Evolutionary conservation across 441 rosid species (phyloP).

Genomic region (Hura crepitans): DNA sequence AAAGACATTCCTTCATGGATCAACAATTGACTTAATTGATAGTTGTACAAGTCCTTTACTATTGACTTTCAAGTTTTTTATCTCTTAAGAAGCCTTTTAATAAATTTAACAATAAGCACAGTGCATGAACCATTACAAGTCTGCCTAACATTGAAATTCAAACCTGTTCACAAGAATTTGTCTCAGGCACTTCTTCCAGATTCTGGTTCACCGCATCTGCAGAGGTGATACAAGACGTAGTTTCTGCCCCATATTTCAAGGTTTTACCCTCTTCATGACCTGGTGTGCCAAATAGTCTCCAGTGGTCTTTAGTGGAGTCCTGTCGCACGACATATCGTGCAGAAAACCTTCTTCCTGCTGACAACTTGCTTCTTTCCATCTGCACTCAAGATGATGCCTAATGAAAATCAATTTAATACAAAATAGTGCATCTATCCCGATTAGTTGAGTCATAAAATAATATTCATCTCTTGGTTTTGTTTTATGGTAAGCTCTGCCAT

Average conservation of each 20-base stretch:
- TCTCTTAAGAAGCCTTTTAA: not conserved
- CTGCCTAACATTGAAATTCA: conserved; percentile 16
- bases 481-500: not conserved
- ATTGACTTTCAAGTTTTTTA: not conserved
- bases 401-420: conserved; percentile 13
- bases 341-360: conserved; percentile 50
- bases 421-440: not conserved
- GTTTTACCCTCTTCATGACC: conserved; percentile 29
- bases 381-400: conserved; percentile 24
- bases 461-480: not conserved
- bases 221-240: conserved; percentile 17
- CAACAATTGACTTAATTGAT: not conserved
- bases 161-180: conserved; percentile 42
- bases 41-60: not conserved
- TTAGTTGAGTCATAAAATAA: not conserved
- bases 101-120: not conserved
- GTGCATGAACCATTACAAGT: not conserved
- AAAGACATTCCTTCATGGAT: too few species aligned
- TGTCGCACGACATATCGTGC: conserved; percentile 45
- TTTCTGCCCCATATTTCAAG: conserved; percentile 27
- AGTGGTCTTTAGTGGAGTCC: conserved; percentile 39
- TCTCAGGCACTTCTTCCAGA: conserved; percentile 18
- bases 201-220: conserved; percentile 29
- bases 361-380: conserved; percentile 38
- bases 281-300: conserved; percentile 39